Base-by-base conservation (phyloP, 495 filamentous ascomycete genomes). In the Aspergillus leporis region DNA sequence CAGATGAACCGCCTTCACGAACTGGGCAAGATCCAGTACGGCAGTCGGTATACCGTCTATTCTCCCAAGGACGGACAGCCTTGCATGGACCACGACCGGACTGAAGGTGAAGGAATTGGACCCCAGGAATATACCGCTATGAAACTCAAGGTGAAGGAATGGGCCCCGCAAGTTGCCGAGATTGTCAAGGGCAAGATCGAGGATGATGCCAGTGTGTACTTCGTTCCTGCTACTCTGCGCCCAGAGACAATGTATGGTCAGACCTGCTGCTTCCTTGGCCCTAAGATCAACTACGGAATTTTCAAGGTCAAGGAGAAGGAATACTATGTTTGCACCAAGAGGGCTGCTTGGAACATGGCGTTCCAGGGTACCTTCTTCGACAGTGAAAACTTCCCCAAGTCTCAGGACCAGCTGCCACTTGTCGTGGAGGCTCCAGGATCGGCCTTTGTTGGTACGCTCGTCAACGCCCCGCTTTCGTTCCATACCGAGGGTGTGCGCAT, bases 201-300 rank as follows among this genome's bases (percentile, higher is more conserved):
- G 32, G 83, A 87, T 7, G 85, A 81, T 61, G 89, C 90, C 23
- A 89, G 90, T 56, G 89, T 97, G 25, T 96, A 87, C 73, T 89
- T 98, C 62, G 85, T 96, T 40, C 89, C 94, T 4, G 94, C 94
- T 22, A 97, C 94, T 58, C 81, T 98, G 58, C 84, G 94, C 63
- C 90, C 94, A 19, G 94, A 98, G 78, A 98, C 94, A 18, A 97
- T 98, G 93, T 97, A 97, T 66, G 94, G 94, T 25, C 94, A 98
- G 73, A 93, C 86, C 1, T 94, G 91, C 77, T 96, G 92, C 73
- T 98, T 98, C 66, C 91, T 98, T 51, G 90, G 92, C 28, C 93
- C 94, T 2, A 90, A 88, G 71, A 87, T 96, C 64, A 85, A 76
- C n/a, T 98, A 98, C 66, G 91, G 92, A 53, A 75, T 98, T 61